Evolutionary conservation across 176 grass and related monocot genomes (phyloP).

Genomic region (Lolium rigidum): DNA sequence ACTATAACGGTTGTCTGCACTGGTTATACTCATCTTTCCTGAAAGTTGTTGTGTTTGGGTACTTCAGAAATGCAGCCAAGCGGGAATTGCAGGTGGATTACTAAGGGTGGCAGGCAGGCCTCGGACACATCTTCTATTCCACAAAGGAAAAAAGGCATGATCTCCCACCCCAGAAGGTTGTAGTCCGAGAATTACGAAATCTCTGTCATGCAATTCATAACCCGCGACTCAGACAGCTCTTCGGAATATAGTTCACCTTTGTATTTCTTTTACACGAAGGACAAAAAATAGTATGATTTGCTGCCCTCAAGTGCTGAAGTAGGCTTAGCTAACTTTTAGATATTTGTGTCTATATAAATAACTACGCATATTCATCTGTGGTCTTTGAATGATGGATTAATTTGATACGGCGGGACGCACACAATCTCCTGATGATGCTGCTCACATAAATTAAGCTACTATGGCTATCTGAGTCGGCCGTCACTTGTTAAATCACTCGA

Average conservation of each 20-base stretch:
- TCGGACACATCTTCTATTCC: background rate
- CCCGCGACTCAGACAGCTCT: background rate
- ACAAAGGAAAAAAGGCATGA: background rate
- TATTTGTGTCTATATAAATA: background rate
- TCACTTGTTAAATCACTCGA: background rate
- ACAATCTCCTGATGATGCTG: background rate
- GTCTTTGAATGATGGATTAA: background rate
- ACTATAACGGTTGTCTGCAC: too few relatives aligned
- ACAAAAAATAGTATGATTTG: background rate
- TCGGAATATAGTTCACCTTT: background rate
- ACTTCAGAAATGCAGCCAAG: background rate
- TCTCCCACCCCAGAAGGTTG: background rate
- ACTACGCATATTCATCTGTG: background rate
- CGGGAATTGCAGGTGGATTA: background rate
- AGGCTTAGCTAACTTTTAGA: background rate
- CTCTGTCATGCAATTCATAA: background rate
- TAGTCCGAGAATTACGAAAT: too few relatives aligned
- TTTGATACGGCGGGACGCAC: background rate
- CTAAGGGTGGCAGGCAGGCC: background rate
- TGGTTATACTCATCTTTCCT: background rate
- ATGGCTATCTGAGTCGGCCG: background rate
- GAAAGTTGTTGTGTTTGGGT: background rate
- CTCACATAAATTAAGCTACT: background rate
- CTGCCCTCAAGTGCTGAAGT: background rate
- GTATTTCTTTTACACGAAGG: background rate